These are phyloP conservation scores for Podaxis sp. DNA, from an alignment of 768 basidiomycete species.

Conservation along the genomic window DNA sequence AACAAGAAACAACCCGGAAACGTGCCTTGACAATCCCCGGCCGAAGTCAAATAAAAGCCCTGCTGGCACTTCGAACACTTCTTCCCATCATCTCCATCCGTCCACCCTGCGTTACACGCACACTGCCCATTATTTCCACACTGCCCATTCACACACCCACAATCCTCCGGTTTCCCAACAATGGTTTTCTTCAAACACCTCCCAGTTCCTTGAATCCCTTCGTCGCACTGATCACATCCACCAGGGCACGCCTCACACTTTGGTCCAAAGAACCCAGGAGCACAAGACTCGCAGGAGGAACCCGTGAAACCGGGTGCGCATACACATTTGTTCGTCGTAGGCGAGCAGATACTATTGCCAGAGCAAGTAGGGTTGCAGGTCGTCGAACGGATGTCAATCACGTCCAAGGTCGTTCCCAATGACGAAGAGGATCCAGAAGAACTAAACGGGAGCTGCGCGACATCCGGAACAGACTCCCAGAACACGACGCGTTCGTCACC, in stretches of 20 bases:
- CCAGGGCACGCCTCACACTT: constrained; percentile 68
- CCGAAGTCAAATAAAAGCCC: constrained; percentile 72
- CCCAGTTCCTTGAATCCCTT: constrained; percentile 78
- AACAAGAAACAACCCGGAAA: constrained; percentile 11
- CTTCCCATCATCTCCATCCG: constrained; percentile 65
- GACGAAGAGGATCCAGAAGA: constrained; percentile 21
- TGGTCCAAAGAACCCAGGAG: constrained; percentile 72
- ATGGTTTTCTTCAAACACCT: constrained; percentile 58
- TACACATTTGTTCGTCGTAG: constrained; percentile 59
- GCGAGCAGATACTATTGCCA: constrained; percentile 67
- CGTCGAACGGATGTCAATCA: constrained; percentile 71
- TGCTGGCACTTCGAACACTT: constrained; percentile 70
- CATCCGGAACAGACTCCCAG: constrained; percentile 79
- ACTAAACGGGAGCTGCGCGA: constrained; percentile 56
- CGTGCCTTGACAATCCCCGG: constrained; percentile 73
- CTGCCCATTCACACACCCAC: constrained; percentile 81
- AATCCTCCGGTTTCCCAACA: constrained; percentile 56
- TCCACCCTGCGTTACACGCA: constrained; percentile 77
- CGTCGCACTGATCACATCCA: constrained; percentile 70
- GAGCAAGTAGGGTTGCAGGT: constrained; percentile 78
- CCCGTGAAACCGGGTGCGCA: constrained; percentile 79
- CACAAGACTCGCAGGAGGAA: constrained; percentile 76
- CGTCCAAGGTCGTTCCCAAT: constrained; percentile 45
- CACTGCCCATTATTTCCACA: constrained; percentile 72
- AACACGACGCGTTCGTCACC: constrained; percentile 60